Percentiles rank a stretch among this genome's conserved stretches.
Conservation (phyloP, 768 basidiomycete genomes). For the Cystobasidium ongulense region DNA sequence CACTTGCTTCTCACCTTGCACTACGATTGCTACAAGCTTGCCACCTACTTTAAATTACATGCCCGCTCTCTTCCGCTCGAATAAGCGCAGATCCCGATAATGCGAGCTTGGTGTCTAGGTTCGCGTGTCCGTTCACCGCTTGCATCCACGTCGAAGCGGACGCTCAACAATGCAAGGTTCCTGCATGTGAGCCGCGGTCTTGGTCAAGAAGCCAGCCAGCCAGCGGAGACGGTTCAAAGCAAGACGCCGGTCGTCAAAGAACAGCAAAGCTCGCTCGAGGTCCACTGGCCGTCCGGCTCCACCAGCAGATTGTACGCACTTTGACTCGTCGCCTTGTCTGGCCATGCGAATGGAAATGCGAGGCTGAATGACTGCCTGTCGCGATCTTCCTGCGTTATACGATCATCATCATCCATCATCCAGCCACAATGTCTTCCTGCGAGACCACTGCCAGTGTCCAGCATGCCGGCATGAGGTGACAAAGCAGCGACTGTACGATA, state of each 20-base stretch:
- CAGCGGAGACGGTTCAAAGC: neutral
- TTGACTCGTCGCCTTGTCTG: neutral
- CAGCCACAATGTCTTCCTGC: conserved; percentile 83
- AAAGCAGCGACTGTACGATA: conserved; percentile 80
- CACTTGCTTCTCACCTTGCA: neutral
- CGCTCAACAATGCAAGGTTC: neutral
- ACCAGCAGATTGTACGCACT: neutral
- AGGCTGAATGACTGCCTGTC: neutral
- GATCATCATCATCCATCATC: neutral
- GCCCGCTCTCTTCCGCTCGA: too few species aligned
- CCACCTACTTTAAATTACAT: too few species aligned
- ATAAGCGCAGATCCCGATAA: neutral
- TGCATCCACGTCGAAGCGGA: neutral
- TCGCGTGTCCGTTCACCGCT: neutral
- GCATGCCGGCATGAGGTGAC: conserved; percentile 78
- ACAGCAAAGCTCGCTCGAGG: neutral
- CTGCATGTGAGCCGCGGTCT: neutral
- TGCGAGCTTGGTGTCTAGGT: neutral
- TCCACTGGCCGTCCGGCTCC: neutral
- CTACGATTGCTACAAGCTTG: too few species aligned
- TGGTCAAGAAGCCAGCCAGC: neutral
- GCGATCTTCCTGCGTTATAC: neutral
- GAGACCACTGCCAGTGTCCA: conserved; percentile 85
- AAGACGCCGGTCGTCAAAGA: neutral
- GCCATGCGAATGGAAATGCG: neutral